Base-by-base conservation (phyloP, 2,329 filamentous ascomycete genomes). In the Ramularia endophylla region DNA sequence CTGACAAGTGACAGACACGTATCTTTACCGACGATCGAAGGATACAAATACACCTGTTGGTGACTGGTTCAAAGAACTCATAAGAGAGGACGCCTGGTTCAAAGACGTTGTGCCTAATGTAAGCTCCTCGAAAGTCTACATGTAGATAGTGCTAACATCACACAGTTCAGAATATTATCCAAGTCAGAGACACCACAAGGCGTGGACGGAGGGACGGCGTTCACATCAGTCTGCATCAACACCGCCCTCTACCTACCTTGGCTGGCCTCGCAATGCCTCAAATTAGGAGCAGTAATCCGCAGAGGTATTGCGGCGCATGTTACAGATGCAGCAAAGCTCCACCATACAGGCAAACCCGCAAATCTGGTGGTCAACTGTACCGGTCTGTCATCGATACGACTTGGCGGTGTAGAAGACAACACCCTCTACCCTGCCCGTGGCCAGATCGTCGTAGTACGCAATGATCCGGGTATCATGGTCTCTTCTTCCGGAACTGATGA, bases 211-310 rank as follows among this genome's bases (percentile, higher is more conserved):
- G 88, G 80, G 17, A 85, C 78, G 37, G 71, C 75, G 41, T 95
- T 92, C 63, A 87, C 78, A 6, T 90, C 85, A 1, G 81, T 95
- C 29, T 95, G 89, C 66, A 90, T 95, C 62, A 95, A 97, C 67
- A 86, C 86, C 0, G 79, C 85, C 30, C 67, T 95, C 43, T 97
- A 95, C 65, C 78, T 95, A 2, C 80, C 86, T 3, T 95, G 85
- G 79, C 80, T 97, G 0, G 70, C 85, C 0, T 84, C 85, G 0
- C 82, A 92, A 66, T 94, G 87, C 61, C 72, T 85, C 19, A 80
- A 78, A 53, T 77, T 80, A 42, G 85, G 87, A 19, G 83, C 85
- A 5, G 69, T 78, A 1, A 35, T 73, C 46, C 65, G 63, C 27
- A 60, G 70, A 20, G 66, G 63, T 30, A 59, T 67, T 17, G 59